Evolutionary conservation across 2,329 filamentous ascomycete genomes (phyloP).

Genomic region (Rutstroemia sydowiana): DNA sequence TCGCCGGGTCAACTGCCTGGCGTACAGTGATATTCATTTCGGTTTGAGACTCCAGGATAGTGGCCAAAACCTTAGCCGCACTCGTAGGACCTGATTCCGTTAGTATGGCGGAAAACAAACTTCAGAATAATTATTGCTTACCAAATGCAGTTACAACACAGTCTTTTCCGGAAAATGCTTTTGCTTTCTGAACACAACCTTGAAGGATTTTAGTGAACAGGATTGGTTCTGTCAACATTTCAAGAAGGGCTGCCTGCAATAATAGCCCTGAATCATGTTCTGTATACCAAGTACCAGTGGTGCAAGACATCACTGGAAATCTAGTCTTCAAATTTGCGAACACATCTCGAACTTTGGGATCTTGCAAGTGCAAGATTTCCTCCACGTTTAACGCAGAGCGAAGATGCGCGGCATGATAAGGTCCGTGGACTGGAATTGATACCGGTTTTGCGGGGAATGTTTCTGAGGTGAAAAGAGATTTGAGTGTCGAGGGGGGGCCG

Average conservation of each 20-base stretch:
- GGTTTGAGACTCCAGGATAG: conserved; percentile 6
- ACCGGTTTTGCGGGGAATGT: conserved; percentile 4
- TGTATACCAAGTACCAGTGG: conserved; percentile 20
- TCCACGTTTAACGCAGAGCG: conserved; percentile 21
- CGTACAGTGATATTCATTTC: conserved; percentile 4
- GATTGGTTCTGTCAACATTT: conserved; percentile 44
- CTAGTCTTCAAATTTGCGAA: conserved; percentile 38
- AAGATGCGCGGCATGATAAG: conserved; percentile 29
- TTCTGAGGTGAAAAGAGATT: conserved; percentile 5
- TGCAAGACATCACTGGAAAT: conserved; percentile 44
- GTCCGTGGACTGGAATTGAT: conserved; percentile 21
- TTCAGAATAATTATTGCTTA: background rate
- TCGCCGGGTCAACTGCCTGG: background rate
- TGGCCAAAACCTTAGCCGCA: conserved; percentile 30
- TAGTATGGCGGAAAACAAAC: background rate
- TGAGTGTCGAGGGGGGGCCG: conserved; percentile 7
- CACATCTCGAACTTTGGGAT: conserved; percentile 34
- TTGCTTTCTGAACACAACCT: conserved; percentile 38
- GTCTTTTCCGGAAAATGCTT: conserved; percentile 33
- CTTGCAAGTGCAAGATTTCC: conserved; percentile 17
- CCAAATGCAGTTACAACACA: conserved; percentile 44
- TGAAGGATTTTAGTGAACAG: conserved; percentile 42
- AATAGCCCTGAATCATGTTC: conserved; percentile 13
- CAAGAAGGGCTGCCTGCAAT: conserved; percentile 29
- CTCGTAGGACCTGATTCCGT: conserved; percentile 42